A percentile compares a stretch with the other conserved stretches of the same genome.
phyloP scores from a whole-genome alignment of 202 grass and related monocot species.

The Hordeum pubiflorum region DNA sequence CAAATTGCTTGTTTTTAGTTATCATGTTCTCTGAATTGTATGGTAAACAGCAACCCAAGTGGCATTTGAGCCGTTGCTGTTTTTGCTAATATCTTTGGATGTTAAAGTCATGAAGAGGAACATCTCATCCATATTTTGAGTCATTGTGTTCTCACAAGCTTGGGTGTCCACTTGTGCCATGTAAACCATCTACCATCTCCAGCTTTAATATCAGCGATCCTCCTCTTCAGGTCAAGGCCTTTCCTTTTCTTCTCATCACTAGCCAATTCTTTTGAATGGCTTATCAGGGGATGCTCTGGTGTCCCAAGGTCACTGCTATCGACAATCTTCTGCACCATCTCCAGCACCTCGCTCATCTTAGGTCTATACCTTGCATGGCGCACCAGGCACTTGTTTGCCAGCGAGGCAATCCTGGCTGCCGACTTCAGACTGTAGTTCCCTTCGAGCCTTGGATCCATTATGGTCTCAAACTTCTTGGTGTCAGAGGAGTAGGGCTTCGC shows the following conservation, averaged over 20 bases:
- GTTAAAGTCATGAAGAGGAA: slow-evolving; percentile 21
- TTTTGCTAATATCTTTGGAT: slow-evolving; percentile 17
- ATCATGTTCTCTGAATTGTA: slow-evolving; percentile 7
- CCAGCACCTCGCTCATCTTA: slow-evolving; percentile 85
- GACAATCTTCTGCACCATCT: slow-evolving; percentile 75
- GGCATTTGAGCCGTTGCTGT: slow-evolving; percentile 15
- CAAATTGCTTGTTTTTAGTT: slow-evolving; percentile 13
- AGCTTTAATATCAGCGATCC: slow-evolving; percentile 46
- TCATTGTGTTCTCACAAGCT: slow-evolving; percentile 84
- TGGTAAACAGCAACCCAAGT: background rate
- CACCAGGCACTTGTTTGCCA: slow-evolving; percentile 73
- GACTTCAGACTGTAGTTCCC: slow-evolving; percentile 48
- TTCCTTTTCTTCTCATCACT: slow-evolving; percentile 42
- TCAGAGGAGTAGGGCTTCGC: slow-evolving; percentile 63
- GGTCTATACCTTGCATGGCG: slow-evolving; percentile 60
- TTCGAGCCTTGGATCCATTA: slow-evolving; percentile 74
- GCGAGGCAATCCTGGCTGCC: slow-evolving; percentile 54
- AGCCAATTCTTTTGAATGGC: slow-evolving; percentile 15
- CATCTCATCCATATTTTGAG: background rate
- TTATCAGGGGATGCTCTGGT: slow-evolving; percentile 41
- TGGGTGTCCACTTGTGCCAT: slow-evolving; percentile 65
- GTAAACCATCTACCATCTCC: slow-evolving; percentile 57
- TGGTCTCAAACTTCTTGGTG: slow-evolving; percentile 47
- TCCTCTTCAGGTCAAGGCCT: slow-evolving; percentile 51
- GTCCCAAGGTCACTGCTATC: slow-evolving; percentile 49